A percentile compares a stretch with the other conserved stretches of the same genome.
phyloP scores from a whole-genome alignment of 805 yeast species.

The Candida odintsovae region DNA sequence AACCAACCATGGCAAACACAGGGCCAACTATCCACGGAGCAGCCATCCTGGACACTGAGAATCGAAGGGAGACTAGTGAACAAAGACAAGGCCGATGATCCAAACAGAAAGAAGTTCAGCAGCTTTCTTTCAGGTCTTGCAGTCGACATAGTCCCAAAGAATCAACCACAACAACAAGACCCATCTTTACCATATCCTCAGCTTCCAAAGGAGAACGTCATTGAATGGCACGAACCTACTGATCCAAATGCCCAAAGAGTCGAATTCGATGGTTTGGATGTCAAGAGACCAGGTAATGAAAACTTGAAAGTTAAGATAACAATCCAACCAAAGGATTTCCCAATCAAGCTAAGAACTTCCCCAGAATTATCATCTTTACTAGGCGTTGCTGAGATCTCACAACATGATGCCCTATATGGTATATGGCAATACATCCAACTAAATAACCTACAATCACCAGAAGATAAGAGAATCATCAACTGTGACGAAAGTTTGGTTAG shows the following conservation, averaged over 20 bases:
- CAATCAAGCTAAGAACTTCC: conserved; percentile 59
- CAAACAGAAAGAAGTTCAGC: conserved; percentile 58
- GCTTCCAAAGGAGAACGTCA: conserved; percentile 31
- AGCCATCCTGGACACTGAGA: conserved; percentile 75
- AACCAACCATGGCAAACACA: conserved; percentile 97
- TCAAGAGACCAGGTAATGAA: conserved; percentile 69
- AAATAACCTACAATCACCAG: conserved; percentile 55
- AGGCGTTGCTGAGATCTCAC: conserved; percentile 74
- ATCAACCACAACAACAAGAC: conserved; percentile 28
- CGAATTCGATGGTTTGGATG: conserved; percentile 84
- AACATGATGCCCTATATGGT: conserved; percentile 76
- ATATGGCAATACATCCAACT: conserved; percentile 76
- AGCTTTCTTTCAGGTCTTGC: conserved; percentile 79
- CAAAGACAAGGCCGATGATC: conserved; percentile 39
- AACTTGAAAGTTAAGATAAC: conserved; percentile 67
- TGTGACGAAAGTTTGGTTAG: conserved; percentile 41
- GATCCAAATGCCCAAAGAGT: conserved; percentile 39
- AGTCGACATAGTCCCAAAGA: conserved; percentile 52
- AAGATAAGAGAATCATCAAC: conserved; percentile 48
- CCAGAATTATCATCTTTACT: conserved; percentile 62
- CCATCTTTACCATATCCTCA: conserved; percentile 2
- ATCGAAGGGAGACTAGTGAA: conserved; percentile 81
- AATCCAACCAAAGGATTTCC: conserved; percentile 73
- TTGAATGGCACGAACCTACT: conserved; percentile 80
- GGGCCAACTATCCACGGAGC: conserved; percentile 23